A percentile compares a stretch with the other conserved stretches of the same genome.
These are phyloP conservation scores for Clarireedia paspali DNA, from an alignment of 2,329 filamentous ascomycete species.

Conservation along the genomic window DNA sequence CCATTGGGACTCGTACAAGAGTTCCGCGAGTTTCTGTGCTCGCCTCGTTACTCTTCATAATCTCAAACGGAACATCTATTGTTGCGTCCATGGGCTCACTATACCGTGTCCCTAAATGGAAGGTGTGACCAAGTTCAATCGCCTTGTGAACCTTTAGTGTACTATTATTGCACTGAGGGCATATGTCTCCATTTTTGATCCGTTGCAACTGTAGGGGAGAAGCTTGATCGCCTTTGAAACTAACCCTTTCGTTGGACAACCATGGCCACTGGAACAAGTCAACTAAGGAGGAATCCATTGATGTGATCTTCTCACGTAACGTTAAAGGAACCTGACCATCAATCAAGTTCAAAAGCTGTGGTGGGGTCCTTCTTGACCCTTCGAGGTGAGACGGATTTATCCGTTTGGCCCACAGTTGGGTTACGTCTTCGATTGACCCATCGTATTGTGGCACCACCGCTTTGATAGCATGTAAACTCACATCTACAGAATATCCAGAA, in stretches of 20 bases:
- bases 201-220: slow-evolving; percentile 54
- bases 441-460: slow-evolving; percentile 60
- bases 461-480: slow-evolving; percentile 60
- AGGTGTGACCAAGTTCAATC: slow-evolving; percentile 91
- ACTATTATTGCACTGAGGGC: slow-evolving; percentile 60
- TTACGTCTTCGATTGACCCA: slow-evolving; percentile 55
- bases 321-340: neutral
- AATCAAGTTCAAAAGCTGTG: neutral
- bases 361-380: neutral
- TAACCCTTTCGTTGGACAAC: slow-evolving; percentile 6
- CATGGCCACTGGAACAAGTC: neutral
- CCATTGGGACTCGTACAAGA: slow-evolving; percentile 45
- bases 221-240: slow-evolving; percentile 19
- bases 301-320: neutral
- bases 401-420: slow-evolving; percentile 40
- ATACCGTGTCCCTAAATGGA: slow-evolving; percentile 87
- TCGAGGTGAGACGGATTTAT: neutral
- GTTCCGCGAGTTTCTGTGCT: neutral
- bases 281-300: neutral
- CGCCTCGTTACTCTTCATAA: slow-evolving; percentile 13
- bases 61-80: slow-evolving; percentile 39
- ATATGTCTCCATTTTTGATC: slow-evolving; percentile 60
- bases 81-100: slow-evolving; percentile 63
- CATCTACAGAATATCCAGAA: slow-evolving; percentile 20
- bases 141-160: slow-evolving; percentile 60